These are phyloP conservation scores for Flaveria robusta DNA, from an alignment of 129 eudicot genomes.

Conservation along the genomic window DNA sequence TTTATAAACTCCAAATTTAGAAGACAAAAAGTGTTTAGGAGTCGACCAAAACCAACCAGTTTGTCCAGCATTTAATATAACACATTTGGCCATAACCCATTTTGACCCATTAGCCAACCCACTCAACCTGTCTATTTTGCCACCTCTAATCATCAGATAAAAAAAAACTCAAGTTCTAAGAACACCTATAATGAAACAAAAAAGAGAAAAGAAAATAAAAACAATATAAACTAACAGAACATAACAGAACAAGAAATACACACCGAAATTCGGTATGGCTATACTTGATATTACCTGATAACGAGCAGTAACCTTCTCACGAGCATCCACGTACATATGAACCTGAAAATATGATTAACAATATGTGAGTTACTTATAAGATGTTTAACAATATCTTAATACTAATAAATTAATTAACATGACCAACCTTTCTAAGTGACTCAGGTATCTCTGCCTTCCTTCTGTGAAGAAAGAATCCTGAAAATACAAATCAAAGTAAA, in stretches of 20 bases:
- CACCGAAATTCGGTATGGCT: not conserved
- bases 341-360: constrained; percentile 46
- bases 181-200: not conserved
- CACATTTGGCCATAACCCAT: not conserved
- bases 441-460: constrained; percentile 91
- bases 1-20: not conserved
- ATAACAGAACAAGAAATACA: not conserved
- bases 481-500: constrained; percentile 9
- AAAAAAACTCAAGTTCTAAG: not conserved
- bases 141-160: not conserved
- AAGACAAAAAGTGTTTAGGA: not conserved
- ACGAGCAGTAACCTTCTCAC: constrained; percentile 97
- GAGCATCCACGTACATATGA: constrained; percentile 87
- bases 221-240: not conserved
- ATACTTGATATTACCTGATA: constrained; percentile 65
- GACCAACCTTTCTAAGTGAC: constrained; percentile 78
- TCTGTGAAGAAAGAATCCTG: constrained; percentile 96
- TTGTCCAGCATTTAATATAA: not conserved
- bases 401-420: not conserved
- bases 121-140: not conserved
- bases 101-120: not conserved
- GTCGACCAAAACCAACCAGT: not conserved
- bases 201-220: not conserved
- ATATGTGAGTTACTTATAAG: constrained; percentile 9
- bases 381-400: constrained; percentile 4